Conservation (phyloP, 306 rosid species). For the Prunus kanzakura region DNA sequence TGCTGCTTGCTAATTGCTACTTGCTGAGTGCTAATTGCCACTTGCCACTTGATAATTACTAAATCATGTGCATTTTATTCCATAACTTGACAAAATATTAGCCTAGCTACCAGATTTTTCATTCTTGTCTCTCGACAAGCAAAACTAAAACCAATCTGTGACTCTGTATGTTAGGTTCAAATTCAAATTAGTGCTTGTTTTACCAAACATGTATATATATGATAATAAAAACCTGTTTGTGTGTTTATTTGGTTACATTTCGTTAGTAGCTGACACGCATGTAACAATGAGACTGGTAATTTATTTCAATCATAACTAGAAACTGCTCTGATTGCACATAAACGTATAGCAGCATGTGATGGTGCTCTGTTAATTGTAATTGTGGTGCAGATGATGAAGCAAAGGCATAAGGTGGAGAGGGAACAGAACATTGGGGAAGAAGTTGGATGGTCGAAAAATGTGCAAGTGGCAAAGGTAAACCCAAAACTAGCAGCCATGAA, state of each 20-base stretch:
- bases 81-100: neutral
- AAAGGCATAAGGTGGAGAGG: constrained; percentile 94
- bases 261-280: neutral
- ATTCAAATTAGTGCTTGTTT: neutral
- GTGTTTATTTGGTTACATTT: neutral
- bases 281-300: neutral
- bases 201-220: neutral
- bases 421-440: constrained; percentile 81
- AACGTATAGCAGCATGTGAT: neutral
- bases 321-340: neutral
- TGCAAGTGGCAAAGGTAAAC: constrained; percentile 79
- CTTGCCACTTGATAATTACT: neutral
- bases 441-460: constrained; percentile 91
- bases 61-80: neutral
- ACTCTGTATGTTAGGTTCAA: neutral
- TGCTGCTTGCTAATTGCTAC: no score
- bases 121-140: no score
- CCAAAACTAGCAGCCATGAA: constrained; percentile 94
- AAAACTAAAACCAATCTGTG: neutral
- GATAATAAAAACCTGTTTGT: neutral
- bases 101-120: neutral
- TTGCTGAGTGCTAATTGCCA: no score
- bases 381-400: constrained; percentile 84
- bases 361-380: neutral
- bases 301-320: neutral